These are phyloP conservation scores for Colletotrichum gloeosporioides DNA, from an alignment of 2,329 filamentous ascomycete genomes.

Conservation along the genomic window DNA sequence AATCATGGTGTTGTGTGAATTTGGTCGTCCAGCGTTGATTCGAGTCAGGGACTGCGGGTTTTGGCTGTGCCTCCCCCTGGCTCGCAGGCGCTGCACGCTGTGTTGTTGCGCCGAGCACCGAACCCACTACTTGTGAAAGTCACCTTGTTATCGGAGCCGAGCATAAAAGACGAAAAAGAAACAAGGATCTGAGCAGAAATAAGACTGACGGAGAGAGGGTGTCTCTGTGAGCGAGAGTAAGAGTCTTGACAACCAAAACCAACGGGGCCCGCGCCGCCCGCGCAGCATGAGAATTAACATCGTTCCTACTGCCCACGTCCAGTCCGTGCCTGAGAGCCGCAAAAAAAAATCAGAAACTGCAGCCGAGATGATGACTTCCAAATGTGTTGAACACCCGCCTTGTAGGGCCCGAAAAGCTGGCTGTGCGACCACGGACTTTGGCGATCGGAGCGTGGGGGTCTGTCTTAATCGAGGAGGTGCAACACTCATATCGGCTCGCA, in stretches of 20 bases:
- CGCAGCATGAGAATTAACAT: neutral
- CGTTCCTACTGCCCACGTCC: neutral
- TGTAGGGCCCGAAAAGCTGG: neutral
- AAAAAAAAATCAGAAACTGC: neutral
- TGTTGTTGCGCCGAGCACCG: neutral
- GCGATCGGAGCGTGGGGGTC: neutral
- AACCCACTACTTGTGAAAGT: no score
- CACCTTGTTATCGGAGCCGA: neutral
- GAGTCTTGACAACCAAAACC: neutral
- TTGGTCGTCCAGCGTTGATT: neutral
- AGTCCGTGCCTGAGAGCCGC: neutral
- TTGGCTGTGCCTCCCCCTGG: neutral
- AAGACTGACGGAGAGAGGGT: neutral
- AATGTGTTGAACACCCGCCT: neutral
- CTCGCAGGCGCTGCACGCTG: neutral
- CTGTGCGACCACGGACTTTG: neutral
- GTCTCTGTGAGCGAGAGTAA: no score
- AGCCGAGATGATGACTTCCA: neutral
- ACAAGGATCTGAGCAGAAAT: neutral
- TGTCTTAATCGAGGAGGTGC: neutral
- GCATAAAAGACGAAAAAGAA: neutral
- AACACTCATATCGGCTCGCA: neutral
- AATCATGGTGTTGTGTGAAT: neutral
- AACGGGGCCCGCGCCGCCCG: neutral
- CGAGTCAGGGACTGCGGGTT: neutral